Conservation (phyloP, 2,329 filamentous ascomycete species). For the Atkinsonella texensis region DNA sequence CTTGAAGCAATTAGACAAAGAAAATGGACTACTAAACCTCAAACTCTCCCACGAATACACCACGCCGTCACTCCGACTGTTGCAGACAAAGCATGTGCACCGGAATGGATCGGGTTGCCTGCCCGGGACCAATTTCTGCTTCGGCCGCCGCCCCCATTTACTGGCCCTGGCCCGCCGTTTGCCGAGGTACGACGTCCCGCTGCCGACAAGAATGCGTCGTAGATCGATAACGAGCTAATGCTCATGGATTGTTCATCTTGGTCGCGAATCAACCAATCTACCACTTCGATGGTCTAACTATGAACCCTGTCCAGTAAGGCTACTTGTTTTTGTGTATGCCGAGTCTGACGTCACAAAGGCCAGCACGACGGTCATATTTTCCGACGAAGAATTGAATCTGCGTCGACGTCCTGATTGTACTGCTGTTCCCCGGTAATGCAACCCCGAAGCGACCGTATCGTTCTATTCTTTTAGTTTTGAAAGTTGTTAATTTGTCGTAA, state of each 20-base stretch:
- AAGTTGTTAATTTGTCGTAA: no score
- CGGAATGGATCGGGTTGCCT: constrained; percentile 1
- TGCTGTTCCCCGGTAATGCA: background rate
- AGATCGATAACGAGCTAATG: background rate
- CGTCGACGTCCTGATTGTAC: background rate
- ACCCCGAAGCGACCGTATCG: background rate
- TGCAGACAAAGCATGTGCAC: background rate
- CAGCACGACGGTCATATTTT: background rate
- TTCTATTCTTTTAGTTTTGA: no score
- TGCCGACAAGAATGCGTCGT: background rate
- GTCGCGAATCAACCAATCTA: no score
- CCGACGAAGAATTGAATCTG: background rate
- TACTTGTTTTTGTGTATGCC: no score
- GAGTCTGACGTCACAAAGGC: no score
- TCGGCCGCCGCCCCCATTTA: no score
- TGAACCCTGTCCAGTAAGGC: no score
- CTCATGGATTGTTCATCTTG: no score
- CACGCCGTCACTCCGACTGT: no score
- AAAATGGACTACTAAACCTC: background rate
- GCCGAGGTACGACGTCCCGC: background rate
- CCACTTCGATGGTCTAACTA: no score
- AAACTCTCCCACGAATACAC: no score
- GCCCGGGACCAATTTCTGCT: background rate
- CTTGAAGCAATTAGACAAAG: background rate
- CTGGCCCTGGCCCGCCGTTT: background rate